phyloP scores from a whole-genome alignment of 352 stramenopile genomes.

The Phytophthora pinifolia region DNA sequence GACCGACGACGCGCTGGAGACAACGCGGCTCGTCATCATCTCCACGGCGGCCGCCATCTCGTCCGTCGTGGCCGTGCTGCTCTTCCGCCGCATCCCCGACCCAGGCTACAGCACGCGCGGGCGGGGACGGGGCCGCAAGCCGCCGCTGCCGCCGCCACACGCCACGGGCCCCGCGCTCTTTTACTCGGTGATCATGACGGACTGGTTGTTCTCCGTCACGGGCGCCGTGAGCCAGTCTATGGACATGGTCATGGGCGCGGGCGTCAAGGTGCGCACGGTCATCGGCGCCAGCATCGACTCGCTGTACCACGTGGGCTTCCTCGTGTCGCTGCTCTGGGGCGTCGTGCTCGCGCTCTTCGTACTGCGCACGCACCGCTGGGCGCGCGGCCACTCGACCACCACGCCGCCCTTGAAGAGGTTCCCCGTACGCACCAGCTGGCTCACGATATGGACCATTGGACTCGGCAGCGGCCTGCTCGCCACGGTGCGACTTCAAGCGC shows the following conservation, averaged over 20 bases:
- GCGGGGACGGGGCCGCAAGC: constrained; percentile 11
- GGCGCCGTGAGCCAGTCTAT: constrained; percentile 56
- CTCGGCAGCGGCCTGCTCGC: constrained; percentile 41
- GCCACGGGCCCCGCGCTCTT: constrained; percentile 50
- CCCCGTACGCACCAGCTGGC: constrained; percentile 47
- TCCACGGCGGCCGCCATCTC: constrained; percentile 37
- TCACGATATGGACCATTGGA: constrained; percentile 46
- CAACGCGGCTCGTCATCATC: constrained; percentile 41
- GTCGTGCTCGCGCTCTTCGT: constrained; percentile 52
- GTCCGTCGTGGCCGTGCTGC: constrained; percentile 37
- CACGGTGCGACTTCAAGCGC: constrained; percentile 33
- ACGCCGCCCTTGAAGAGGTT: constrained; percentile 33
- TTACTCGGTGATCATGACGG: constrained; percentile 54
- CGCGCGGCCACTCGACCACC: constrained; percentile 3
- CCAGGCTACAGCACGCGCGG: constrained; percentile 14
- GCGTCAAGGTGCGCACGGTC: constrained; percentile 37
- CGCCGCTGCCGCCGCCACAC: constrained; percentile 25
- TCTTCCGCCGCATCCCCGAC: constrained; percentile 38
- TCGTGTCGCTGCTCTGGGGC: constrained; percentile 52
- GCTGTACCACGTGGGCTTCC: constrained; percentile 39
- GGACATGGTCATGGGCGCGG: constrained; percentile 49
- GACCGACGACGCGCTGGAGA: constrained; percentile 34
- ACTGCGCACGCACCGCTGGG: constrained; percentile 28
- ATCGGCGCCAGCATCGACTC: constrained; percentile 42
- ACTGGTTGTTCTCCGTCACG: constrained; percentile 54